Evolutionary conservation across 176 grass and related monocot species (phyloP), one percentile per base, ranked within the genome.

Genomic region (Phragmites australis): DNA sequence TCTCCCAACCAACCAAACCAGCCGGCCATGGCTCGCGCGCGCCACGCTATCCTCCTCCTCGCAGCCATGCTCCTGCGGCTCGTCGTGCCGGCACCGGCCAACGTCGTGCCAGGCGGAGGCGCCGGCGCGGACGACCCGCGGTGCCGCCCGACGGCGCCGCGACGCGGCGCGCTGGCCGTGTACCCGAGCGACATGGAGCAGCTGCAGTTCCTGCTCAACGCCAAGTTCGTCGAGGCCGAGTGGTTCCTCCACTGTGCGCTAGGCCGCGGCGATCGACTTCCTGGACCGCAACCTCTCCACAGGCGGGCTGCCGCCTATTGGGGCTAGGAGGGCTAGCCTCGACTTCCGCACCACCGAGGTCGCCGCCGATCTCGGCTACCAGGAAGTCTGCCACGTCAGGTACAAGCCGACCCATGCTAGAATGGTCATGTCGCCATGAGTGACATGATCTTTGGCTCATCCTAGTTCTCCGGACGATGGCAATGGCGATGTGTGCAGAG

Each of bases 221-320:
- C 93, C 65, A 93, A 97, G 85, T 94, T 87, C 87, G 74, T 85
- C 31, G 94, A 97, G 85, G 66, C 78, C 1, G 94, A 97, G 78
- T 97, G 81, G 82, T 97, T 97, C 87, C 87, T 97, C 18, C 85
- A 92, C 66, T 87, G 65, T 0, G 82, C 91, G 31, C 77, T 94
- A 0, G 94, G 94, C 6, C 74, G 72, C 0, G 94, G 89, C 63
- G 37, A n/a, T 97, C 17, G 91, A 97, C 76, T 44, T 7, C 41
- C 40, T 97, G 6, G 89, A 79, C 40, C 82, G 85, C 21, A 60
- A 69, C 51, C 80, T 94, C 48, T 72, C 87, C 68, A 23, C 57
- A 8, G 86, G 90, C 25, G 96, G 92, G 0, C 92, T 90, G 0
- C 25, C 78, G 0, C 88, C 92, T 0, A 3, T 67, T 17, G 95